Percentiles rank a stretch among this genome's conserved stretches.
phyloP scores from a whole-genome alignment of 805 yeast genomes.

The Wickerhamomyces hampshirensis region DNA sequence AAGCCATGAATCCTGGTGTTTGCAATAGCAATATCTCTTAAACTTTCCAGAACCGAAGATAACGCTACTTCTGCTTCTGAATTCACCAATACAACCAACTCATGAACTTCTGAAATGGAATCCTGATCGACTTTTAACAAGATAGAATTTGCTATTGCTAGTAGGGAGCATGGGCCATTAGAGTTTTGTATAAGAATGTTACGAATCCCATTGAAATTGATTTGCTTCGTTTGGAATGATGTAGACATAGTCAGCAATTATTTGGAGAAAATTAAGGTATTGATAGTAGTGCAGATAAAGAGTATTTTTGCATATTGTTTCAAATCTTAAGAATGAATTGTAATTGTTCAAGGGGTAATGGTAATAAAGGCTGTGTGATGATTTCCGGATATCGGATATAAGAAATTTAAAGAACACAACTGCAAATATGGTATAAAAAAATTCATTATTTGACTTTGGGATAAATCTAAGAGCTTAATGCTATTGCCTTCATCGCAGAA shows the following conservation, averaged over 20 bases:
- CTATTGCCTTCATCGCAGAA: too few relatives aligned
- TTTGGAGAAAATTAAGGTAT: too few relatives aligned
- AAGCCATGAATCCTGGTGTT: slow-evolving; percentile 22
- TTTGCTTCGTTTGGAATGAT: slow-evolving; percentile 14
- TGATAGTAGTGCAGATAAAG: too few relatives aligned
- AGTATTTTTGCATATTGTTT: too few relatives aligned
- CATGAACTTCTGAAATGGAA: slow-evolving; percentile 21
- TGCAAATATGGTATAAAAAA: too few relatives aligned
- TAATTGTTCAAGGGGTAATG: too few relatives aligned
- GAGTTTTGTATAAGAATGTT: slow-evolving; percentile 69
- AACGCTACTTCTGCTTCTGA: slow-evolving; percentile 30
- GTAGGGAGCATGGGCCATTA: slow-evolving; percentile 86
- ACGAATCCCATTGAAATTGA: slow-evolving; percentile 20
- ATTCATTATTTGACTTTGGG: too few relatives aligned
- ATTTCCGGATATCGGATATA: too few relatives aligned
- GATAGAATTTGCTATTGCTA: slow-evolving; percentile 71
- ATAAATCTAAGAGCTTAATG: too few relatives aligned
- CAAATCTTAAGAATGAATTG: too few relatives aligned
- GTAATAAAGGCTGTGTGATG: too few relatives aligned
- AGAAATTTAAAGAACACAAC: too few relatives aligned
- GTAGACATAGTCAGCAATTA: slow-evolving; percentile 1
- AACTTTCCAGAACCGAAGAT: slow-evolving; percentile 38
- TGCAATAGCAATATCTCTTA: slow-evolving; percentile 44
- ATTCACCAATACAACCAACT: slow-evolving; percentile 28
- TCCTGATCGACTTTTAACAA: slow-evolving; percentile 40